These are phyloP conservation scores for Mesembryanthemum crystallinum DNA, from an alignment of 148 eudicot genomes.

Conservation along the genomic window DNA sequence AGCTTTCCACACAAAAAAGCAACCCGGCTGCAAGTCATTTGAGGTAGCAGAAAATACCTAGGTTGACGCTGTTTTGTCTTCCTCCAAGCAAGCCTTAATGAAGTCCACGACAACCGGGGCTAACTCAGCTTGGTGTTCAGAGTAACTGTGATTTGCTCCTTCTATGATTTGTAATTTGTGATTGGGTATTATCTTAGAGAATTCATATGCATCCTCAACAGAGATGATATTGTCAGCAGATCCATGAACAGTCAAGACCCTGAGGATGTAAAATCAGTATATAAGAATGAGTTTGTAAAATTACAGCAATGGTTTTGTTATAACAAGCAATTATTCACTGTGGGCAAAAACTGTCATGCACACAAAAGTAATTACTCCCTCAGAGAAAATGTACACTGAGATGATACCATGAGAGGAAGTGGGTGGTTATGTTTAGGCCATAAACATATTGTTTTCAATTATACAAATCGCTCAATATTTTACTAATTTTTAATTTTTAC, in stretches of 20 bases:
- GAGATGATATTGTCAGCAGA: constrained; percentile 66
- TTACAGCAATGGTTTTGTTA: no score
- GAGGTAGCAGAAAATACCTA: constrained; percentile 6
- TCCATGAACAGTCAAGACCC: constrained; percentile 85
- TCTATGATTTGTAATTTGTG: constrained; percentile 57
- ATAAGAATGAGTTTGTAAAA: no score
- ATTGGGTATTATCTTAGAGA: constrained; percentile 72
- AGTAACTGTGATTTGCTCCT: constrained; percentile 68
- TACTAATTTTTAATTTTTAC: no score
- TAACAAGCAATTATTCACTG: no score
- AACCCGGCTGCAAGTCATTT: neutral
- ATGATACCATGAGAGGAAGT: no score
- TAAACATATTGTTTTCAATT: no score
- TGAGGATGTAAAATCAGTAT: constrained; percentile 9
- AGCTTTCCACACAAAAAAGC: neutral
- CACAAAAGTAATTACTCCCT: no score
- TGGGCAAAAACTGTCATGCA: no score
- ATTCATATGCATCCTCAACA: constrained; percentile 65
- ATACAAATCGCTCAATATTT: no score
- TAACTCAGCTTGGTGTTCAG: constrained; percentile 53
- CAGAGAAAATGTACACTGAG: no score
- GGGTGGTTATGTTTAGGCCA: no score
- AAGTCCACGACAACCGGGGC: constrained; percentile 54
- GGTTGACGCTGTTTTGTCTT: constrained; percentile 19
- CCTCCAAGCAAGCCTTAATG: constrained; percentile 51